Base-by-base conservation (phyloP, 2,329 filamentous ascomycete genomes). In the Scedosporium apiospermum region DNA sequence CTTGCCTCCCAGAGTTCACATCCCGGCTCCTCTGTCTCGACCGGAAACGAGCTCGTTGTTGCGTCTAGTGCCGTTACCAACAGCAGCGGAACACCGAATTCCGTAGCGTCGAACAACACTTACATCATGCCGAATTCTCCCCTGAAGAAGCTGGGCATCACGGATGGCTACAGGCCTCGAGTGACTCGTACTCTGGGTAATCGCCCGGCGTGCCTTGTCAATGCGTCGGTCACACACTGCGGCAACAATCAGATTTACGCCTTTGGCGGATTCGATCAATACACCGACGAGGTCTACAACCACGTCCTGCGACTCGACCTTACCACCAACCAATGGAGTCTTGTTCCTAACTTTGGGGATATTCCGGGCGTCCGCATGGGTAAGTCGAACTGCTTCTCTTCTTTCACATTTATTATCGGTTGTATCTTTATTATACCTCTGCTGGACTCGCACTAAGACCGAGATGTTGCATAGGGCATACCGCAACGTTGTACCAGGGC, bases 201-300 rank as follows among this genome's bases (percentile, higher is more conserved):
- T 75, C 86, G 93, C 67, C 95, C 95, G 44, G 93, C 95, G 42
- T 98, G 93, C 72, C 82, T 99, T 59, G 93, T 99, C 68, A 99
- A 99, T 79, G 95, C 95, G 61, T 98, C 95, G 0, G 93, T 98
- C 65, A 99, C 95, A n/a, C 97, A 96, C 74, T 96, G 95, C 71
- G 93, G 93, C 64, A 95, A 96, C 76, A 95, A 98, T 73, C 88
- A 95, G 75, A 98, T 99, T 69, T 98, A 96, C 75, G 95, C 93
- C 10, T 99, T 99, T 79, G 95, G 95, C 53, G 95, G 95, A 18
- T 99, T 99, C 71, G 95, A 99, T 72, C 93, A 98, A 75, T 98
- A 96, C 72, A 99, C 95, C 0, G 95, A 99, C 73, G 95, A 99
- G 78, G 90, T 99, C 18, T 99, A 99, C 77, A 99, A 99, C 72